A percentile compares a stretch with the other conserved stretches of the same genome.
Evolutionary conservation across 805 yeast species (phyloP).

Genomic region (Zygoascus bituminiphila): DNA sequence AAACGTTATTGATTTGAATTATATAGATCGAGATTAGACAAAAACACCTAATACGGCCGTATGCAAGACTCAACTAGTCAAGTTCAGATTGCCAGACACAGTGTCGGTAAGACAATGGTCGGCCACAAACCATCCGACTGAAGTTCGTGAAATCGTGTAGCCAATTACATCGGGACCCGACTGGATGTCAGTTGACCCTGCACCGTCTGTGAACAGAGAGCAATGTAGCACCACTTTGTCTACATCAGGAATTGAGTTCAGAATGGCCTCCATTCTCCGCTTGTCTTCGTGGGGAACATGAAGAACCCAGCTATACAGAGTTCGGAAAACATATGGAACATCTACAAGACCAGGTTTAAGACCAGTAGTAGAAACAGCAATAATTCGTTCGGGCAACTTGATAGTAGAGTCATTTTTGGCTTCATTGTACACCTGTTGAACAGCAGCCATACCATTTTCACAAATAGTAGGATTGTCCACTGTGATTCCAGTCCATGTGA

Average conservation of each 20-base stretch:
- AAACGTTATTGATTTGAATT: too few species aligned
- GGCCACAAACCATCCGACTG: slow-evolving; percentile 7
- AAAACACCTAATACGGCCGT: too few species aligned
- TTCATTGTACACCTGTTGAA: slow-evolving; percentile 1
- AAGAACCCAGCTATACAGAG: background rate
- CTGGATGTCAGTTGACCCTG: background rate
- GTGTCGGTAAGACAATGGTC: slow-evolving; percentile 1
- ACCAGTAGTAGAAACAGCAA: slow-evolving; percentile 8
- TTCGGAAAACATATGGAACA: background rate
- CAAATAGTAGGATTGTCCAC: slow-evolving; percentile 2
- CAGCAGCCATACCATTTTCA: slow-evolving; percentile 3
- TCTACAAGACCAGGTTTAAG: background rate
- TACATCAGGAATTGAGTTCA: background rate
- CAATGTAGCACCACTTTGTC: slow-evolving; percentile 4
- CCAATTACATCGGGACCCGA: slow-evolving; percentile 7
- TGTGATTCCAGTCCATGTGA: slow-evolving; percentile 5
- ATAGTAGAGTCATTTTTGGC: background rate
- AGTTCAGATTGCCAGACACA: too few species aligned
- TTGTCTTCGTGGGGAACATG: slow-evolving; percentile 6
- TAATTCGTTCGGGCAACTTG: slow-evolving; percentile 4
- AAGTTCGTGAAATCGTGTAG: slow-evolving; percentile 4
- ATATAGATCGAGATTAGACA: too few species aligned
- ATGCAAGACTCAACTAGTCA: too few species aligned
- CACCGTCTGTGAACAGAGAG: slow-evolving; percentile 2
- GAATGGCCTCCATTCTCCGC: slow-evolving; percentile 2